phyloP scores from a whole-genome alignment of 2,329 filamentous ascomycete genomes.

The Myotisia sp. region DNA sequence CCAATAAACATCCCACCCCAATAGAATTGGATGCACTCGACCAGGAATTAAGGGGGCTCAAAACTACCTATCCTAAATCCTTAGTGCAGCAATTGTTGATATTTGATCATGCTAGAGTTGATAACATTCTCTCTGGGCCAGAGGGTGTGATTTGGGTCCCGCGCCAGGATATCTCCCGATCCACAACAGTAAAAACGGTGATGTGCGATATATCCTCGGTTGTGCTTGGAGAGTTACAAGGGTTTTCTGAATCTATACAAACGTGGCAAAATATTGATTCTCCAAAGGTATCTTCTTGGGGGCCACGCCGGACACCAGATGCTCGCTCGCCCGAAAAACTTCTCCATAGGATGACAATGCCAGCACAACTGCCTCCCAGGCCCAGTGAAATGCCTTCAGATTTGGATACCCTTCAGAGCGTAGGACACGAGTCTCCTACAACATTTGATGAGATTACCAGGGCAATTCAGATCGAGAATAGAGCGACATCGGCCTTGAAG shows the following conservation, averaged over 20 bases:
- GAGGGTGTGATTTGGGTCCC: slow-evolving; percentile 61
- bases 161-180: slow-evolving; percentile 50
- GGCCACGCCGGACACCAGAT: slow-evolving; percentile 38
- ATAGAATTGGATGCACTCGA: slow-evolving; percentile 27
- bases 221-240: slow-evolving; percentile 61
- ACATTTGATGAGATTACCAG: slow-evolving; percentile 41
- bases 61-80: slow-evolving; percentile 59
- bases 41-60: slow-evolving; percentile 55
- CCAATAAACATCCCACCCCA: slow-evolving; percentile 23
- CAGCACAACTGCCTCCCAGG: slow-evolving; percentile 41
- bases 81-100: slow-evolving; percentile 65
- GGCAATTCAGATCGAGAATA: slow-evolving; percentile 27
- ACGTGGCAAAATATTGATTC: slow-evolving; percentile 63
- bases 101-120: slow-evolving; percentile 54
- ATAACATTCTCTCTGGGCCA: slow-evolving; percentile 40
- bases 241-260: slow-evolving; percentile 58
- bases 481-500: slow-evolving; percentile 26
- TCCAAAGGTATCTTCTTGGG: slow-evolving; percentile 41
- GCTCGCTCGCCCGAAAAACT: slow-evolving; percentile 41
- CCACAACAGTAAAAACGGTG: slow-evolving; percentile 66
- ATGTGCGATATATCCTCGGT: slow-evolving; percentile 66
- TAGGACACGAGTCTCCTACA: slow-evolving; percentile 33
- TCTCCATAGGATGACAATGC: slow-evolving; percentile 68
- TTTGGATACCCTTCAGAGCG: slow-evolving; percentile 23
- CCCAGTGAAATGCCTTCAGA: slow-evolving; percentile 22